A percentile compares a stretch with the other conserved stretches of the same genome.
Conservation (phyloP, 345 rosid species). For the Ceriops tagal region DNA sequence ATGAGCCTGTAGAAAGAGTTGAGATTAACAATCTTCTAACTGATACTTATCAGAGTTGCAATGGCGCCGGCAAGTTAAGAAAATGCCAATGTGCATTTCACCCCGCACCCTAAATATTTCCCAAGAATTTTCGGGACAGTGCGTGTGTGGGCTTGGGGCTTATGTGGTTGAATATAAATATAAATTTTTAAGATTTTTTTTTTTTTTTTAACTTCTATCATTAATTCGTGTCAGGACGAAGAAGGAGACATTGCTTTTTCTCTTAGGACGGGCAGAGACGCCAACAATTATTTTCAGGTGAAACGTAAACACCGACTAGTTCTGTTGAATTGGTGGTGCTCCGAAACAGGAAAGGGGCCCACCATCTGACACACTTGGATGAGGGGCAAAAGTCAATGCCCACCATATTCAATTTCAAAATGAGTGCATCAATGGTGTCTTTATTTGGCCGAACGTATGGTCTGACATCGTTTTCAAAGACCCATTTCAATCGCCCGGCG, state of each 20-base stretch:
- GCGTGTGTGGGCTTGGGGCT: constrained; percentile 63
- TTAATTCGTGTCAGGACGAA: too few relatives aligned
- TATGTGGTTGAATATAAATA: too few relatives aligned
- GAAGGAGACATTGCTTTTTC: constrained; percentile 44
- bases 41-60: neutral
- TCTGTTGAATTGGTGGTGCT: neutral
- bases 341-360: constrained; percentile 15
- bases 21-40: too few relatives aligned
- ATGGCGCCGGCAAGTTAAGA: neutral
- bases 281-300: neutral
- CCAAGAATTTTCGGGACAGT: constrained; percentile 69
- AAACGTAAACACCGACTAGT: neutral
- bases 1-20: too few relatives aligned
- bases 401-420: constrained; percentile 83
- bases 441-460: constrained; percentile 63
- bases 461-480: constrained; percentile 59
- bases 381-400: constrained; percentile 75
- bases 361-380: constrained; percentile 85
- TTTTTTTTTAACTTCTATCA: too few relatives aligned
- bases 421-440: constrained; percentile 76
- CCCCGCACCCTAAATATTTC: constrained; percentile 85
- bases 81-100: constrained; percentile 7
- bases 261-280: constrained; percentile 44
- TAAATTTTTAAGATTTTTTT: too few relatives aligned
- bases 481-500: constrained; percentile 53